These are phyloP conservation scores for Beauveria sp. DNA, from an alignment of 2,329 filamentous ascomycete species.

Conservation along the genomic window DNA sequence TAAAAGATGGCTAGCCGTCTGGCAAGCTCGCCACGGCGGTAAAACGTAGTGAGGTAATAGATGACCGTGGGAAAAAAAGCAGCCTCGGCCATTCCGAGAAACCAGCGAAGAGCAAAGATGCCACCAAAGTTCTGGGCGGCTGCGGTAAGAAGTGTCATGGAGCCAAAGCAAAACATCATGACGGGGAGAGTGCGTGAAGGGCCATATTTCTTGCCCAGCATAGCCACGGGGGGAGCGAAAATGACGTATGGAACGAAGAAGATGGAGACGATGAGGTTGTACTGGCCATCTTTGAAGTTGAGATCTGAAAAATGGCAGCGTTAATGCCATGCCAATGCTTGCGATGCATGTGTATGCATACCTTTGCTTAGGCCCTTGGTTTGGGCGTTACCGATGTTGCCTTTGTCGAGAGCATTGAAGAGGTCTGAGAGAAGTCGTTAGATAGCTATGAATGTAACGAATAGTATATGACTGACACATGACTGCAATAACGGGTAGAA, in stretches of 20 bases:
- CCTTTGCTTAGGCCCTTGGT: slow-evolving; percentile 37
- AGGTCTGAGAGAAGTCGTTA: slow-evolving; percentile 24
- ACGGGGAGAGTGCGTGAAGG: slow-evolving; percentile 59
- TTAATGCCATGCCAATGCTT: slow-evolving; percentile 30
- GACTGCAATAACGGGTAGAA: slow-evolving; percentile 45
- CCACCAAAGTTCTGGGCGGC: slow-evolving; percentile 42
- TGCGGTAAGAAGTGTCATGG: slow-evolving; percentile 53
- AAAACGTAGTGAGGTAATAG: slow-evolving; percentile 47
- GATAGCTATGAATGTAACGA: not conserved
- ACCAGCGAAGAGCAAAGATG: slow-evolving; percentile 41
- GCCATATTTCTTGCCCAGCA: slow-evolving; percentile 65
- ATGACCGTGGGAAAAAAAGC: slow-evolving; percentile 48
- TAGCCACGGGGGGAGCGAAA: slow-evolving; percentile 50
- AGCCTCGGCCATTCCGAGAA: slow-evolving; percentile 47
- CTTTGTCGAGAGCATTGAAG: slow-evolving; percentile 39
- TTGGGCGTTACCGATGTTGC: slow-evolving; percentile 46
- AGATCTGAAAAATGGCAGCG: slow-evolving; percentile 32
- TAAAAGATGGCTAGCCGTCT: slow-evolving; percentile 59
- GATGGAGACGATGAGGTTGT: slow-evolving; percentile 63
- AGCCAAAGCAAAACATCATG: slow-evolving; percentile 67
- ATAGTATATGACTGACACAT: slow-evolving; percentile 34
- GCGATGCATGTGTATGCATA: slow-evolving; percentile 17
- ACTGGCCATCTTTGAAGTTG: slow-evolving; percentile 52
- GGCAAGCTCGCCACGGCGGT: slow-evolving; percentile 38
- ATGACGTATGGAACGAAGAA: slow-evolving; percentile 73